A percentile compares a stretch with the other conserved stretches of the same genome.
These are phyloP conservation scores for Terfezia boudieri DNA, from an alignment of 495 filamentous ascomycete genomes.

Conservation along the genomic window DNA sequence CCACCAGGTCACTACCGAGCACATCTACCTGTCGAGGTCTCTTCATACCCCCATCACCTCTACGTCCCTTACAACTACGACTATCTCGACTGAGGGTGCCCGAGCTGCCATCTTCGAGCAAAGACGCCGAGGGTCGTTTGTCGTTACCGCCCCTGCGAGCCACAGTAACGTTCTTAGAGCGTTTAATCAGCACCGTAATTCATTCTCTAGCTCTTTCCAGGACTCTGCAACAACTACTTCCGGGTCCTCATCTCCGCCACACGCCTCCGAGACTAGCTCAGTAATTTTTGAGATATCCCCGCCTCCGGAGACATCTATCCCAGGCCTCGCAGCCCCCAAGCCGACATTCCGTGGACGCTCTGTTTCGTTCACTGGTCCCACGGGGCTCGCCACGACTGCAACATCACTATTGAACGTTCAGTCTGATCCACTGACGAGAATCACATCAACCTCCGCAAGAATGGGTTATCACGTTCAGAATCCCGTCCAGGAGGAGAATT, in stretches of 20 bases:
- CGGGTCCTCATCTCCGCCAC: background rate
- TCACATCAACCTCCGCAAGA: background rate
- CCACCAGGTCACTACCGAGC: background rate
- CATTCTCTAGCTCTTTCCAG: background rate
- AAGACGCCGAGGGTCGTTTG: background rate
- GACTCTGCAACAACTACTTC: no score
- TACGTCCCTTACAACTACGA: background rate
- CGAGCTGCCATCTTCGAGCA: background rate
- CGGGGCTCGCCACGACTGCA: conserved; percentile 11
- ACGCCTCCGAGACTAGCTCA: background rate
- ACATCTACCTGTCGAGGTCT: background rate
- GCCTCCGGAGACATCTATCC: background rate
- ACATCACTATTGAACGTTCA: conserved; percentile 18
- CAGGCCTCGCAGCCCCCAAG: background rate
- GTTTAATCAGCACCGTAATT: background rate
- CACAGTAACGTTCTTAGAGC: background rate
- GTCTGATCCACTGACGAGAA: conserved; percentile 7
- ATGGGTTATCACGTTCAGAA: background rate
- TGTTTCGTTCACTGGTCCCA: conserved; percentile 4
- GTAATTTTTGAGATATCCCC: background rate
- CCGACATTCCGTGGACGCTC: background rate
- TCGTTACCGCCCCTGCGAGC: background rate
- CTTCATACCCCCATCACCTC: background rate
- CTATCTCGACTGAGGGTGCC: background rate
- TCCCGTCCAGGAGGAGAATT: background rate